Evolutionary conservation across 2,329 filamentous ascomycete genomes (phyloP).

Genomic region (Penicillium hordei): DNA sequence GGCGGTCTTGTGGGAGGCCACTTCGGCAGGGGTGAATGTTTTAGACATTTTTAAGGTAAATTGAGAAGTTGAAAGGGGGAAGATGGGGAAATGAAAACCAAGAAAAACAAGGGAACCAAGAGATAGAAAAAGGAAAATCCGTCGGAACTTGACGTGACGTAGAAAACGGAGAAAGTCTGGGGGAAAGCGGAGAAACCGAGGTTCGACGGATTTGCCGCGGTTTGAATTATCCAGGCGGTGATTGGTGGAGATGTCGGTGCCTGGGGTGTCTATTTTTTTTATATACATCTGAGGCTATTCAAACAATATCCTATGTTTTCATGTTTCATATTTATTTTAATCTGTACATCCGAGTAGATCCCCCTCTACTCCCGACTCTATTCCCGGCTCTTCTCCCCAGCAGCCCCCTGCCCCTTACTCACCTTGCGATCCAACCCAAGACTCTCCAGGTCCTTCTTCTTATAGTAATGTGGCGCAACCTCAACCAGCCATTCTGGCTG

Average conservation of each 20-base stretch:
- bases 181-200: slow-evolving; percentile 24
- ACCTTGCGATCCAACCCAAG: slow-evolving; percentile 75
- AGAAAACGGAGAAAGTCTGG: slow-evolving; percentile 11
- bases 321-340: too few relatives aligned
- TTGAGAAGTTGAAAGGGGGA: neutral
- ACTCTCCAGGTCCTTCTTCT: slow-evolving; percentile 82
- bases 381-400: slow-evolving; percentile 41
- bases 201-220: slow-evolving; percentile 17
- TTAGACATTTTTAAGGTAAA: slow-evolving; percentile 44
- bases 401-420: slow-evolving; percentile 57
- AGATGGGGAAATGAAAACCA: too few relatives aligned
- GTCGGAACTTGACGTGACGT: slow-evolving; percentile 17
- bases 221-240: slow-evolving; percentile 14
- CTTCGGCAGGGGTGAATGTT: slow-evolving; percentile 62
- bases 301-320: neutral
- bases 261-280: slow-evolving; percentile 1
- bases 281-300: neutral
- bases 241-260: slow-evolving; percentile 6
- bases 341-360: neutral
- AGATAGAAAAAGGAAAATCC: neutral
- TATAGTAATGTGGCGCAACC: slow-evolving; percentile 91
- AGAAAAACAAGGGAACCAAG: neutral
- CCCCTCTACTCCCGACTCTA: slow-evolving; percentile 30
- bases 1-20: slow-evolving; percentile 79
- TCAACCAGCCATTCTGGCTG: slow-evolving; percentile 83